Percentiles rank a stretch among this genome's conserved stretches.
Conservation (phyloP, 495 filamentous ascomycete genomes). For the Friedmanniomyces endolithicus region DNA sequence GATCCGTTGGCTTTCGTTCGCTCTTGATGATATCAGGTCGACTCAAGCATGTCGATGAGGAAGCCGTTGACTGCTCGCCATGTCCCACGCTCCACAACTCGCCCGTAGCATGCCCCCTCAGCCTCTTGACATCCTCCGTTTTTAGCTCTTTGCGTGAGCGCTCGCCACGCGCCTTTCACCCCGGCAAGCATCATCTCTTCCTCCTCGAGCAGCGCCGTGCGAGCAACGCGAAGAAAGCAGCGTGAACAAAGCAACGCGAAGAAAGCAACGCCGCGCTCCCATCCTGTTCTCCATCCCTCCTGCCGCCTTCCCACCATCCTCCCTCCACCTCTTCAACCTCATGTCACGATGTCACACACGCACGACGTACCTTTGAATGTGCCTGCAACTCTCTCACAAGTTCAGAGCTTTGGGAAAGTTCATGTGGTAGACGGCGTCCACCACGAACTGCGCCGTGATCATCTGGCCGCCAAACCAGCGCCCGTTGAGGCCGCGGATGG, state of each 20-base stretch:
- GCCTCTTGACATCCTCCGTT: neutral
- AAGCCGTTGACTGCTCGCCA: too few relatives aligned
- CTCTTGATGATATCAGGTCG: too few relatives aligned
- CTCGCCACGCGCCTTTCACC: neutral
- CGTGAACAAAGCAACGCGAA: neutral
- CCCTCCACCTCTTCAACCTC: neutral
- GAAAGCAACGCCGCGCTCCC: neutral
- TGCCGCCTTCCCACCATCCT: neutral
- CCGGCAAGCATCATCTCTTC: neutral
- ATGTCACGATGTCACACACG: neutral
- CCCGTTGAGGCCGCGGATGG: slow-evolving; percentile 93
- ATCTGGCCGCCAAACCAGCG: slow-evolving; percentile 83
- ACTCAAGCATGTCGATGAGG: too few relatives aligned
- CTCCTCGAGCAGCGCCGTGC: neutral
- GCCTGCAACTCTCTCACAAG: neutral
- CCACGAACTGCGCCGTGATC: slow-evolving; percentile 88
- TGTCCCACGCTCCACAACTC: too few relatives aligned
- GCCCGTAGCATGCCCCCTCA: neutral
- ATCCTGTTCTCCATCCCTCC: neutral
- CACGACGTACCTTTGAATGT: slow-evolving; percentile 2
- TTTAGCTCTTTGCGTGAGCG: neutral
- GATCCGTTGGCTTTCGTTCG: too few relatives aligned
- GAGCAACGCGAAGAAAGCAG: too few relatives aligned
- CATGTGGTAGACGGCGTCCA: slow-evolving; percentile 82
- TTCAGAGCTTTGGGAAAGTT: slow-evolving; percentile 15